phyloP scores from a whole-genome alignment of 805 yeast species.

The Teunomyces lycoperdinae region DNA sequence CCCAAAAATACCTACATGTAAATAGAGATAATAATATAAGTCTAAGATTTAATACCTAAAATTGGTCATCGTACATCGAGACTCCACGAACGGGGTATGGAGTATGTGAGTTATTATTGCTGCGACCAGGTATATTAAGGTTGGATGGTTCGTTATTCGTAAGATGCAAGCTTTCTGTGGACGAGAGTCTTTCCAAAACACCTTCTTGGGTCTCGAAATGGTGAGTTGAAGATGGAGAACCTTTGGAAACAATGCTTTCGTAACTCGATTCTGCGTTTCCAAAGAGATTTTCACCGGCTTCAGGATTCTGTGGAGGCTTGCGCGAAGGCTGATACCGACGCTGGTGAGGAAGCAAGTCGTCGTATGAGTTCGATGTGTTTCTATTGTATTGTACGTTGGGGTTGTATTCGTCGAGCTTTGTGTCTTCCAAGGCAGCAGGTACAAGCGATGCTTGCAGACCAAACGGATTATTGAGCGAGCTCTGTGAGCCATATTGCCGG shows the following conservation, averaged over 20 bases:
- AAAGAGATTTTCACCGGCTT: neutral
- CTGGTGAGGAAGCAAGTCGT: neutral
- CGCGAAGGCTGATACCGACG: neutral
- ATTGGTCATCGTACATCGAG: slow-evolving; percentile 18
- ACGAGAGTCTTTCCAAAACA: neutral
- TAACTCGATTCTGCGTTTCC: neutral
- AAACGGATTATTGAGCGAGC: neutral
- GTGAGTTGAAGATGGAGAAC: neutral
- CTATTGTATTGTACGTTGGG: slow-evolving; percentile 1
- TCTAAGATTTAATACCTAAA: neutral
- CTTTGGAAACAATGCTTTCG: neutral
- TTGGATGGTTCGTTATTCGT: neutral
- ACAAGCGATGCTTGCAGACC: neutral
- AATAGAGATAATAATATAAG: slow-evolving; percentile 2
- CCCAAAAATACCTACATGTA: slow-evolving; percentile 16
- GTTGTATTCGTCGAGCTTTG: neutral
- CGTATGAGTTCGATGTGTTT: neutral
- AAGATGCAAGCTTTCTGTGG: neutral
- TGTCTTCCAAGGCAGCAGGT: neutral
- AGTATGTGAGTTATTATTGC: slow-evolving; percentile 3
- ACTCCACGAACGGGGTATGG: slow-evolving; percentile 35
- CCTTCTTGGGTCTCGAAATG: neutral
- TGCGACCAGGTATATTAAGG: neutral
- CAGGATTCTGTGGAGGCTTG: neutral
- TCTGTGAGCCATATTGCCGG: neutral